These are phyloP conservation scores for Yamadazyma dendronema DNA, from an alignment of 1,139 yeast species.

Conservation along the genomic window DNA sequence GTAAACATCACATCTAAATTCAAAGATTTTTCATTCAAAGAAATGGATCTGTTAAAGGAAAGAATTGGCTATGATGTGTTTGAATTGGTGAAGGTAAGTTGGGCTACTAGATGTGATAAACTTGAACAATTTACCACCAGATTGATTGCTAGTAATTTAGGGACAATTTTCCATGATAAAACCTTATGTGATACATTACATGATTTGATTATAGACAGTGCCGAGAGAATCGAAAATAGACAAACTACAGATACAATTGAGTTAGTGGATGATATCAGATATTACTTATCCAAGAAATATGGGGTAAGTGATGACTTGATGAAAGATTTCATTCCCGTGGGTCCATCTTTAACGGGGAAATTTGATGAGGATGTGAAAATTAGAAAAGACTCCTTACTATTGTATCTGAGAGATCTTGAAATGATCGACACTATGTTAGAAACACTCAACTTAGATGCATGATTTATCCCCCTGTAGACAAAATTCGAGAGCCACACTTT, in stretches of 20 bases:
- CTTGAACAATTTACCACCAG: constrained; percentile 64
- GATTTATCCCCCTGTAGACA: constrained; percentile 1
- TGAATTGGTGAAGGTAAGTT: constrained; percentile 60
- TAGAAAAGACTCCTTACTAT: constrained; percentile 25
- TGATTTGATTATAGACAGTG: constrained; percentile 41
- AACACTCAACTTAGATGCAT: constrained; percentile 44
- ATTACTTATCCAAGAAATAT: constrained; percentile 54
- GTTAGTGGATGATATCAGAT: constrained; percentile 72
- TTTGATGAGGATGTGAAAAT: constrained; percentile 28
- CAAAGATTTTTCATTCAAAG: constrained; percentile 19
- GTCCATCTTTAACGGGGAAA: constrained; percentile 16
- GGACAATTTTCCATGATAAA: constrained; percentile 30
- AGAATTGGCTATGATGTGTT: constrained; percentile 41
- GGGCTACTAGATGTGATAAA: constrained; percentile 66
- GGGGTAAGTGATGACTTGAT: constrained; percentile 28
- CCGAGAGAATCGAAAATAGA: constrained; percentile 56
- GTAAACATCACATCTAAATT: constrained; percentile 50
- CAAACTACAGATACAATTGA: constrained; percentile 81
- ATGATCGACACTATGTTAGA: constrained; percentile 45
- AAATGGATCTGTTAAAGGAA: constrained; percentile 19
- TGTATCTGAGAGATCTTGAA: constrained; percentile 34
- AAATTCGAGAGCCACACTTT: not conserved
- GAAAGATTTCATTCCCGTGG: constrained; percentile 29
- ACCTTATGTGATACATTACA: constrained; percentile 23
- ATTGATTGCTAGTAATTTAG: constrained; percentile 52